A percentile compares a stretch with the other conserved stretches of the same genome.
These are phyloP conservation scores for Oryza meyeriana DNA, from an alignment of 176 grass and related monocot genomes.

Conservation along the genomic window DNA sequence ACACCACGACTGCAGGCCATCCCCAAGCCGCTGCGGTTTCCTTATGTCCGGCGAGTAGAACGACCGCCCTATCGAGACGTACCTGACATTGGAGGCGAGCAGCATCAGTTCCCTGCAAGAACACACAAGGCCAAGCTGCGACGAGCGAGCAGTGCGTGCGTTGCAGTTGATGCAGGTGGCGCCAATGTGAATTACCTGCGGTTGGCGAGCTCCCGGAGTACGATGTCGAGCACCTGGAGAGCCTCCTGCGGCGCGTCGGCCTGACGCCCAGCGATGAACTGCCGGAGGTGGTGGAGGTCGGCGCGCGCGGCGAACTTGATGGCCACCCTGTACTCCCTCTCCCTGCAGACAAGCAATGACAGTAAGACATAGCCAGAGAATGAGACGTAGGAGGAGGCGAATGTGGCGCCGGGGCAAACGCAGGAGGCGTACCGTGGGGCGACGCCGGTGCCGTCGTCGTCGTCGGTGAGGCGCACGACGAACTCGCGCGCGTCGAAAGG, in stretches of 20 bases:
- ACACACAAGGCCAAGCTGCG: neutral
- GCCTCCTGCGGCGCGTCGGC: constrained; percentile 83
- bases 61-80: constrained; percentile 78
- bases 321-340: constrained; percentile 78
- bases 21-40: constrained; percentile 81
- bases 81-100: constrained; percentile 33
- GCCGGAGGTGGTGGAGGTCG: constrained; percentile 82
- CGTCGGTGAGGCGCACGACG: constrained; percentile 66
- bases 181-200: constrained; percentile 52
- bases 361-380: neutral
- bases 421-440: constrained; percentile 46
- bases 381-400: neutral
- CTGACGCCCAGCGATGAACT: constrained; percentile 88
- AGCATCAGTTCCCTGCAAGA: constrained; percentile 14
- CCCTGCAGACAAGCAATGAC: constrained; percentile 43
- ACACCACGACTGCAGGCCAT: constrained; percentile 87
- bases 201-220: constrained; percentile 83
- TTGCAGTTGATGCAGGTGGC: constrained; percentile 26
- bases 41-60: constrained; percentile 93
- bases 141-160: neutral
- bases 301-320: constrained; percentile 97
- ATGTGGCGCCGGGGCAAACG: neutral
- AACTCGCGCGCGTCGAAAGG: constrained; percentile 90
- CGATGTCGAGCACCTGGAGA: constrained; percentile 93
- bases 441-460: constrained; percentile 60